These are phyloP conservation scores for Solanum hybrid DNA, from an alignment of 305 asterid genomes.

Conservation along the genomic window DNA sequence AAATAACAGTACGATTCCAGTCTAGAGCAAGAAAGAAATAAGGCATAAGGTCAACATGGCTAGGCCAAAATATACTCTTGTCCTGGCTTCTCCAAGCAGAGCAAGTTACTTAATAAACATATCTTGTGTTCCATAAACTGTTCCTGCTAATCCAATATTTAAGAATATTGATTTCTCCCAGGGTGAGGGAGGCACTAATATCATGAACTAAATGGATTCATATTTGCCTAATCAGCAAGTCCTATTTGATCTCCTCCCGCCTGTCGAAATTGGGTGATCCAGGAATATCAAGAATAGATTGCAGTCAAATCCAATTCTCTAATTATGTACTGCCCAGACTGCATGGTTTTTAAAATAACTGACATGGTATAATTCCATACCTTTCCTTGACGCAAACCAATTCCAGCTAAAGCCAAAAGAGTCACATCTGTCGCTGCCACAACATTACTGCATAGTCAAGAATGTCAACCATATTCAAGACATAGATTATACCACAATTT, in stretches of 20 bases:
- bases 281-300: not conserved
- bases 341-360: not conserved
- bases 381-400: slow-evolving; percentile 82
- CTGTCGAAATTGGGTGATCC: not conserved
- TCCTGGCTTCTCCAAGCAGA: slow-evolving; percentile 1
- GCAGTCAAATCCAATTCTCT: not conserved
- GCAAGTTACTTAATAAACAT: not conserved
- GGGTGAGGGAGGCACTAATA: not conserved
- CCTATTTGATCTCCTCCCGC: not conserved
- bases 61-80: not conserved
- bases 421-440: slow-evolving; percentile 98
- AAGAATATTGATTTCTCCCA: not conserved
- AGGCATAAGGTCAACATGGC: not conserved
- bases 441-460: slow-evolving; percentile 67
- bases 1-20: not conserved
- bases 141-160: not conserved
- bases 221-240: not conserved
- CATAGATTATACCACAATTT: slow-evolving; percentile 9
- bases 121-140: not conserved
- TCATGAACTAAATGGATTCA: slow-evolving; percentile 2
- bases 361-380: slow-evolving; percentile 27
- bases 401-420: slow-evolving; percentile 88
- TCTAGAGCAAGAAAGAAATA: not conserved
- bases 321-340: not conserved
- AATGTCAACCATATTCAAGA: slow-evolving; percentile 28